Evolutionary conservation across 495 filamentous ascomycete genomes (phyloP), one percentile per base, ranked within the genome.

Genomic region (Neurospora sp.): DNA sequence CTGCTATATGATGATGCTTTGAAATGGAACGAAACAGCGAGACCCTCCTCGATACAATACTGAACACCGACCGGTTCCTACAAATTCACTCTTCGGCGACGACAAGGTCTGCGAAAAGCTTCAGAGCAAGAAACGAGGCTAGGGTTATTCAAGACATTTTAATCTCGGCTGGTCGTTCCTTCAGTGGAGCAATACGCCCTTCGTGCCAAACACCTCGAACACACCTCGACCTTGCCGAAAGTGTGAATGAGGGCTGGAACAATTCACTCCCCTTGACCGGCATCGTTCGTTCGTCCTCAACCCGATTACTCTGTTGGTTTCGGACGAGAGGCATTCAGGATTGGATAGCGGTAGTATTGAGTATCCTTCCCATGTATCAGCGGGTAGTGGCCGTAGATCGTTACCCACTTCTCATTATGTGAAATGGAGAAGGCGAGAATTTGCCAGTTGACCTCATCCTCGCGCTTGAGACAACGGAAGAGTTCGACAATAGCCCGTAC

Each of bases 351-450:
- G 69, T 75, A 75, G 35, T 73, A 75, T 35, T 73, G 38, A 38
- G 40, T 71, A 39, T 73, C 27, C 44, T 75, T 68, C 10, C 71
- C 69, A 10, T 17, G 14, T 35, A 73, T 71, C 8, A 73, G 71
- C 4, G 74, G 73, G 65, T 83, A 83, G 73, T 83, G 73, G 39
- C 81, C 80, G 53, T 81, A 83, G 22, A 86, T 84, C 27, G 27
- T 27, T 27, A 27, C 27, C 27, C 2, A 27, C 27, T 27, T 27
- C 27, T 27, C 27, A 27, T 27, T 27, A 27, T 27, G 27, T 31
- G 27, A 86, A 71, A 88, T 77, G 3, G 83, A 86, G 79, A 86
- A 87, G 59, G 79, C 79, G 70, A 84, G 78, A 40, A 84, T 81
- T 71, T 83, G 72, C 69, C 76, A 76, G 72, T 85, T 40, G 41